These are phyloP conservation scores for Trifolium pratense DNA, from an alignment of 306 rosid genomes.

Conservation along the genomic window DNA sequence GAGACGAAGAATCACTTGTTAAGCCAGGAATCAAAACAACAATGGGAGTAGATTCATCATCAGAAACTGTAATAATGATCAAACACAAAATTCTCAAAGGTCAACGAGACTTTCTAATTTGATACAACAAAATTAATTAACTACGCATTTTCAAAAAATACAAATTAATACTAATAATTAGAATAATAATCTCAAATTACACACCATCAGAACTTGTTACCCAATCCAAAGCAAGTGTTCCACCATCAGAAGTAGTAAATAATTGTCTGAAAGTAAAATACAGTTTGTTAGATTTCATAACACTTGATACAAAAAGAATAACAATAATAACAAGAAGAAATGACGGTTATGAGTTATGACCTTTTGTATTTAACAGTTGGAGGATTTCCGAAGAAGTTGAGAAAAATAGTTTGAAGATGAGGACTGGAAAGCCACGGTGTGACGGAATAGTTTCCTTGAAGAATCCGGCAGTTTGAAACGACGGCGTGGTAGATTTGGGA, in stretches of 20 bases:
- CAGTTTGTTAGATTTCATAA: neutral
- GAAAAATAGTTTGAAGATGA: conserved; percentile 79
- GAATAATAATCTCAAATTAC: conserved; percentile 6
- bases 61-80: conserved; percentile 51
- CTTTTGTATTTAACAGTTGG: conserved; percentile 74
- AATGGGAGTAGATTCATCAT: conserved; percentile 70
- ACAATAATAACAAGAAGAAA: neutral
- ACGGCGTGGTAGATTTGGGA: conserved; percentile 63
- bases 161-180: neutral
- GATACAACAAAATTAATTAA: conserved; percentile 2
- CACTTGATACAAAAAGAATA: neutral
- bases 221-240: conserved; percentile 85
- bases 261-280: conserved; percentile 56
- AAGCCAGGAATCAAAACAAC: conserved; percentile 84
- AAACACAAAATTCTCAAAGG: conserved; percentile 16
- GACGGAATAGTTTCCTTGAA: conserved; percentile 61
- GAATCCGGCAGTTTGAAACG: conserved; percentile 79
- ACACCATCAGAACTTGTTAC: conserved; percentile 60
- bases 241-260: conserved; percentile 65
- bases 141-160: conserved; percentile 10
- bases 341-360: conserved; percentile 37
- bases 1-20: conserved; percentile 80
- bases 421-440: conserved; percentile 93
- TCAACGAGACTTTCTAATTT: conserved; percentile 14
- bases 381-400: conserved; percentile 67